Evolutionary conservation across 257 asterid species (phyloP).

Genomic region (Solanum ossicruentum): DNA sequence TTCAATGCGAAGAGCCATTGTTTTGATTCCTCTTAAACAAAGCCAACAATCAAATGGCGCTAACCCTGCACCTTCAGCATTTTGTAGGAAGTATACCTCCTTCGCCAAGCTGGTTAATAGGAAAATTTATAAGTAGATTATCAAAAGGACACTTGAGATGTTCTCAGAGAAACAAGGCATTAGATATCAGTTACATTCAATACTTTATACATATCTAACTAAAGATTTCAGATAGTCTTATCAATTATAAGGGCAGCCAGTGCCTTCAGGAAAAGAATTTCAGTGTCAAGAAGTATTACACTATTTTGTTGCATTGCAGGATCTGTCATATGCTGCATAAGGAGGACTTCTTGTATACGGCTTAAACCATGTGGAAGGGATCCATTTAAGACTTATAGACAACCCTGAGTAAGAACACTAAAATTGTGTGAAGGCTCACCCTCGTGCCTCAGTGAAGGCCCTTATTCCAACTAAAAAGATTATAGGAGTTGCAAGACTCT

Average conservation of each 20-base stretch:
- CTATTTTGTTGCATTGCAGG: not conserved
- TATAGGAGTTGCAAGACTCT: not conserved
- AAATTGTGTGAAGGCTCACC: not conserved
- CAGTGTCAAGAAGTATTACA: not conserved
- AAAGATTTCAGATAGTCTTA: not conserved
- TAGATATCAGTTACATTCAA: not conserved
- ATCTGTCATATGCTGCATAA: not conserved
- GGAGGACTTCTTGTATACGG: not conserved
- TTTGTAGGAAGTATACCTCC: conserved; percentile 71
- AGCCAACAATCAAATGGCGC: conserved; percentile 99
- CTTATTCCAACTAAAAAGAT: not conserved
- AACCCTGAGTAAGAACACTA: not conserved
- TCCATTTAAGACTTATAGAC: not conserved
- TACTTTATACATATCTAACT: not conserved
- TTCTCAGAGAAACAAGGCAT: not conserved
- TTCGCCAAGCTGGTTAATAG: conserved; percentile 50
- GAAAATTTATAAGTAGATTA: not conserved
- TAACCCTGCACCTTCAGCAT: conserved; percentile 96
- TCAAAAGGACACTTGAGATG: not conserved
- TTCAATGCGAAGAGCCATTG: conserved; percentile 88
- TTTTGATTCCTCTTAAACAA: conserved; percentile 86
- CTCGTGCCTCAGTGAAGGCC: not conserved
- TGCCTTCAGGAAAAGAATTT: not conserved
- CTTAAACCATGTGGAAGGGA: not conserved
- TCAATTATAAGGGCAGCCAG: not conserved